Base-by-base conservation (phyloP, 257 asterid species). In the Henckelia pumila region DNA sequence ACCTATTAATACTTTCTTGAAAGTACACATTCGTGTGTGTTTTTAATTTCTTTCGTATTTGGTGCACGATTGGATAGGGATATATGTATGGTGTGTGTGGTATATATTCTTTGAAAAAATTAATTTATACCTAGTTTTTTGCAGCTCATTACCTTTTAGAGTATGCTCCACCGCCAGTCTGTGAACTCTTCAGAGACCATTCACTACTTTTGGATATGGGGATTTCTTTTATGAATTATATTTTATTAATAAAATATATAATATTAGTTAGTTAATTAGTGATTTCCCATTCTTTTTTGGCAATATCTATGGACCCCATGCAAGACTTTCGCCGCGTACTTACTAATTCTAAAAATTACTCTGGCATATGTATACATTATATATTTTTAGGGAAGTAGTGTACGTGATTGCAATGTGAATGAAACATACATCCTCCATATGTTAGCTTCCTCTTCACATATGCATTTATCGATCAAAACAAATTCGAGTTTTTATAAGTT, bases 151-250 rank as follows among this genome's bases (percentile, higher is more conserved):
- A 58, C 53, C 69, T 62, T 70, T 66, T 71, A 17, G 29, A 19
- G 74, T 57, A 58, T 75, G 77, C 80, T 79, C 84, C 82, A 74
- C 76, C 23, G 78, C 87, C 92, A 82, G 87, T 79, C 74, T 75
- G 77, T 60, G 56, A 65, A 73, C 29, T 53, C 62, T 55, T 57
- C 62, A 55, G 75, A 68, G 60, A 23, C 53, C 49, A 37, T 30
- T 64, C 76, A 35, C 79, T 44, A 52, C 72, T 69, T 77, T 78
- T 10, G 64, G 75, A 61, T 66, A 24, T 57, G 19, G 29, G 23
- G 57, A 58, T 32, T 32, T 40, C 1, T 53, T 64, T 19, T 33
- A 49, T 2, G 49, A 25, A 14, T 57, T 40, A 17, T 5, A 32
- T 23, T 8, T 7, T 60, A 35, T 35, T 25, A 25, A 25, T 37